Conservation (phyloP, 2,329 filamentous ascomycete species). For the Paradendryphiella salina region DNA sequence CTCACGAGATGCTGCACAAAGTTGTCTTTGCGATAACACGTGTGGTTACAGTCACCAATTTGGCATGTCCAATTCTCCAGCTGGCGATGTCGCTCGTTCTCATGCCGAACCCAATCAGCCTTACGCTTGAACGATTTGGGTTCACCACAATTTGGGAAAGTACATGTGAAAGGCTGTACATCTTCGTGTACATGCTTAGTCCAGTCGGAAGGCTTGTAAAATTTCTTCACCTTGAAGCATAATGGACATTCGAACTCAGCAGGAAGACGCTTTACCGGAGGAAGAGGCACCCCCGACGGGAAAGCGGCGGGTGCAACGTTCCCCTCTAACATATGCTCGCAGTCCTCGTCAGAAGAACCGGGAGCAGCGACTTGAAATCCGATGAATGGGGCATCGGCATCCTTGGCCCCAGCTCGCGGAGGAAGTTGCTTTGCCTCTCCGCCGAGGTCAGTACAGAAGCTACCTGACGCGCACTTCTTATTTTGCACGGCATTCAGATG, state of each 20-base stretch:
- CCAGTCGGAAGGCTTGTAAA: conserved; percentile 92
- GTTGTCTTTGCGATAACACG: conserved; percentile 86
- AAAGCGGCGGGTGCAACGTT: conserved; percentile 74
- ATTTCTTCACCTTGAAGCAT: conserved; percentile 82
- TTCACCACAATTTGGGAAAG: conserved; percentile 79
- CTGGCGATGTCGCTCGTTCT: conserved; percentile 87
- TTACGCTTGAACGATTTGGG: conserved; percentile 94
- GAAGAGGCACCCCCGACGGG: conserved; percentile 77
- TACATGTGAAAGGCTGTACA: conserved; percentile 90
- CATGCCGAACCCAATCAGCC: conserved; percentile 93
- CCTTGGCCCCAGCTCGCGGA: conserved; percentile 61
- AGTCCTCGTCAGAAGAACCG: conserved; percentile 64
- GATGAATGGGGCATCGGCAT: conserved; percentile 59
- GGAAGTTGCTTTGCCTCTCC: conserved; percentile 67
- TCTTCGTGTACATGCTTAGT: conserved; percentile 96
- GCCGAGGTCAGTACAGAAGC: conserved; percentile 67
- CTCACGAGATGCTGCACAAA: conserved; percentile 90
- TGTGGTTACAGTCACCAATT: conserved; percentile 77
- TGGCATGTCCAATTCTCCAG: conserved; percentile 90
- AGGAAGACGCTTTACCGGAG: conserved; percentile 74
- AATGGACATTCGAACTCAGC: conserved; percentile 88
- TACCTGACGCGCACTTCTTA: conserved; percentile 62
- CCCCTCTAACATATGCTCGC: conserved; percentile 68
- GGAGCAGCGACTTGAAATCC: conserved; percentile 61
- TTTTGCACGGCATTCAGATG: conserved; percentile 65